These are phyloP conservation scores for Melaleuca alternifolia DNA, from an alignment of 345 rosid genomes.

Conservation along the genomic window DNA sequence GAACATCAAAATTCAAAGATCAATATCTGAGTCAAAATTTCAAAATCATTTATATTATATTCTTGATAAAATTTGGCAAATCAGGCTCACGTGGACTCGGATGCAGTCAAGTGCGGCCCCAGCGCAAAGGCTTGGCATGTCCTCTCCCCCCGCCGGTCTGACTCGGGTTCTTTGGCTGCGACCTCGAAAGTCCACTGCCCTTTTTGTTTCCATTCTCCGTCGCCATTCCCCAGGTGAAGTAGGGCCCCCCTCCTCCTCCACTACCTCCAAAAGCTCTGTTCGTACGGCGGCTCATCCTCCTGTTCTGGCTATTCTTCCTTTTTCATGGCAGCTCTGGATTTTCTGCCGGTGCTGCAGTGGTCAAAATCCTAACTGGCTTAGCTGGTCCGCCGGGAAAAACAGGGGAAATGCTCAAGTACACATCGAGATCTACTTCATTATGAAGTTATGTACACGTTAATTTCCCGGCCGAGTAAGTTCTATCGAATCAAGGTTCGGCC, in stretches of 20 bases:
- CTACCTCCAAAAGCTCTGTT: neutral
- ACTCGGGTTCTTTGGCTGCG: conserved; percentile 15
- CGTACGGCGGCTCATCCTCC: neutral
- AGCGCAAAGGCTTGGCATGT: conserved; percentile 29
- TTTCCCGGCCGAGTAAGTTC: neutral
- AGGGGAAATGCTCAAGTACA: neutral
- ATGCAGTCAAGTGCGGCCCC: conserved; percentile 8
- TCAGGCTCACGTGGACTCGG: neutral
- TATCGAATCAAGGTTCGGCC: rapidly evolving
- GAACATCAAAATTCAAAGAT: too few relatives aligned
- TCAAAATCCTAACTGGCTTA: neutral
- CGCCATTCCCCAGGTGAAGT: neutral
- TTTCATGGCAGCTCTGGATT: neutral
- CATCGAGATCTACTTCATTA: neutral
- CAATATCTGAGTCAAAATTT: too few relatives aligned
- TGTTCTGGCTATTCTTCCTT: neutral
- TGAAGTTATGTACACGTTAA: neutral
- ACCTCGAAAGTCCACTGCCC: conserved; percentile 40
- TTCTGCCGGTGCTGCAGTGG: neutral
- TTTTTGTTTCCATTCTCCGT: conserved; percentile 4
- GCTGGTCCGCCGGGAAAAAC: neutral
- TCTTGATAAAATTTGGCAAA: too few relatives aligned
- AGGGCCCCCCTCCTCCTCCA: neutral
- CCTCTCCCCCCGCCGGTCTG: conserved; percentile 18
- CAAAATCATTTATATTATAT: too few relatives aligned